These are phyloP conservation scores for Aureobasidium namibiae DNA, from an alignment of 2,329 filamentous ascomycete genomes.

Conservation along the genomic window DNA sequence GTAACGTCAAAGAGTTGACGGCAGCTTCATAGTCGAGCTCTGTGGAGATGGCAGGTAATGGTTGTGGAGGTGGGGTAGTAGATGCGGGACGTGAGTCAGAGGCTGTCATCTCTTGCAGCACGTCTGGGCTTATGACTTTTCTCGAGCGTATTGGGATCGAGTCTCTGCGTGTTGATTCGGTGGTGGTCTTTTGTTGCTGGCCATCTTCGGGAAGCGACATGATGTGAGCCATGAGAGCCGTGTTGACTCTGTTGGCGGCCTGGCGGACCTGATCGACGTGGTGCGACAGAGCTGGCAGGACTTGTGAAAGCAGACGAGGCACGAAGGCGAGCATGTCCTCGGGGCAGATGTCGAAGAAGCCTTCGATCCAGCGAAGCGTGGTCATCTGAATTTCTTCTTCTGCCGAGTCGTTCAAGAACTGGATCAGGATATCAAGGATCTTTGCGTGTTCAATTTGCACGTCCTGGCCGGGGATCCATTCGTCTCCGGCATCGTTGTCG, in stretches of 20 bases:
- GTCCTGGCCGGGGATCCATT: conserved; percentile 96
- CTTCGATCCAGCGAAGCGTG: conserved; percentile 88
- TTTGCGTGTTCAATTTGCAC: conserved; percentile 88
- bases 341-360: conserved; percentile 93
- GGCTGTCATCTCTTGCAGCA: neutral
- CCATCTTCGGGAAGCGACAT: conserved; percentile 69
- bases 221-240: conserved; percentile 86
- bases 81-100: neutral
- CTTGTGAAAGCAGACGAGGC: conserved; percentile 80
- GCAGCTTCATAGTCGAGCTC: conserved; percentile 95
- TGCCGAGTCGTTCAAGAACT: conserved; percentile 74
- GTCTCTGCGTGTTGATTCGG: conserved; percentile 24
- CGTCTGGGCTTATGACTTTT: conserved; percentile 10
- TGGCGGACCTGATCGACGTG: conserved; percentile 81
- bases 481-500: conserved; percentile 60
- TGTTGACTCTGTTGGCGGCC: conserved; percentile 83
- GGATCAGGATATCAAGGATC: conserved; percentile 84
- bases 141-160: conserved; percentile 27
- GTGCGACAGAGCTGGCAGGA: conserved; percentile 89
- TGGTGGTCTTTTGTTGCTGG: conserved; percentile 19
- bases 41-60: conserved; percentile 41
- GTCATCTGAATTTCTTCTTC: conserved; percentile 91
- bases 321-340: conserved; percentile 95
- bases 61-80: neutral
- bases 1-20: conserved; percentile 82